A percentile compares a stretch with the other conserved stretches of the same genome.
phyloP scores from a whole-genome alignment of 371 early-diverging fungal genomes.

The Haplosporangium sp. region DNA sequence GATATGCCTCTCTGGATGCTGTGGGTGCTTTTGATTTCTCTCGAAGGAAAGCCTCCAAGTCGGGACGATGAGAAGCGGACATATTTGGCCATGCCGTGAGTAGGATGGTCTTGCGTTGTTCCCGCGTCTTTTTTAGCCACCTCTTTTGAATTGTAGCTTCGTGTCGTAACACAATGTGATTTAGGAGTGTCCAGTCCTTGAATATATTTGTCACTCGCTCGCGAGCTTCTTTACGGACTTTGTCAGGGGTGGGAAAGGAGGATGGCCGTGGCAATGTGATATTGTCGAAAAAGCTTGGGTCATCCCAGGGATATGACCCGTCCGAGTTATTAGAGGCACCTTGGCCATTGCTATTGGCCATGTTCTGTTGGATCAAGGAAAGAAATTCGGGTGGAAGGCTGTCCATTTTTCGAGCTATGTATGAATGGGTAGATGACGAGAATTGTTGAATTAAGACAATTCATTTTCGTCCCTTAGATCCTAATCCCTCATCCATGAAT shows the following conservation, averaged over 20 bases:
- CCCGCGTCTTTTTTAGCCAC: conserved; percentile 41
- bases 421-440: not conserved
- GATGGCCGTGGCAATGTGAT: conserved; percentile 24
- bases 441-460: too few relatives aligned
- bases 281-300: conserved; percentile 13
- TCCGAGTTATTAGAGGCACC: not conserved
- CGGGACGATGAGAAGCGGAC: conserved; percentile 40
- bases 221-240: conserved; percentile 27
- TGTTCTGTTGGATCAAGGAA: not conserved
- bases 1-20: conserved; percentile 15
- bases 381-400: not conserved
- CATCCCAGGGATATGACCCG: not conserved
- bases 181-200: conserved; percentile 37
- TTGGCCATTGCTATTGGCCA: not conserved
- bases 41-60: conserved; percentile 26
- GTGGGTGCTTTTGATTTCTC: conserved; percentile 19
- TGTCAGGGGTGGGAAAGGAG: conserved; percentile 21
- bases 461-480: too few relatives aligned
- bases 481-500: too few relatives aligned
- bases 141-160: conserved; percentile 34
- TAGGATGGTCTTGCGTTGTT: conserved; percentile 32
- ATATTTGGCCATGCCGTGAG: conserved; percentile 36
- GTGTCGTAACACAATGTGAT: conserved; percentile 32
- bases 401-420: not conserved
- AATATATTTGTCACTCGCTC: conserved; percentile 24